Percentiles rank a stretch among this genome's conserved stretches.
Conservation (phyloP, 1,139 yeast species). For the Pneumocystis jirovecii region DNA sequence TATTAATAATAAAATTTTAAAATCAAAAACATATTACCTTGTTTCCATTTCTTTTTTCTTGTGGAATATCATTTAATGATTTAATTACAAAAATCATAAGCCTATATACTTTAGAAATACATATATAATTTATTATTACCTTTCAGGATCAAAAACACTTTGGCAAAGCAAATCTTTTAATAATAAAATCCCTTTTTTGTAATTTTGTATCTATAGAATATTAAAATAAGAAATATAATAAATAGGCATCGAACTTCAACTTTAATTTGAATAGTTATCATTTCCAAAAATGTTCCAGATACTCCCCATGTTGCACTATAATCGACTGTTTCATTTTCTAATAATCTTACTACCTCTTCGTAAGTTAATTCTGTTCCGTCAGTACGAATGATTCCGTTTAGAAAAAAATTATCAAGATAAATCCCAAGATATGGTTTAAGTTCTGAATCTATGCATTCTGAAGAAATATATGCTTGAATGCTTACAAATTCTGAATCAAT, state of each 20-base stretch:
- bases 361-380: slow-evolving; percentile 47
- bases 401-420: slow-evolving; percentile 49
- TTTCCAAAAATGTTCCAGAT: slow-evolving; percentile 49
- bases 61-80: slow-evolving; percentile 59
- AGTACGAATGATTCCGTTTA: slow-evolving; percentile 55
- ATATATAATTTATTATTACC: slow-evolving; percentile 22
- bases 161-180: slow-evolving; percentile 46
- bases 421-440: slow-evolving; percentile 50
- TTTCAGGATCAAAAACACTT: slow-evolving; percentile 54
- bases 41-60: slow-evolving; percentile 65
- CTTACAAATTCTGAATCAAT: slow-evolving; percentile 68
- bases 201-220: slow-evolving; percentile 28
- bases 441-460: slow-evolving; percentile 41
- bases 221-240: background rate
- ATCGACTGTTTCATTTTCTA: slow-evolving; percentile 57
- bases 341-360: slow-evolving; percentile 56
- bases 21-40: slow-evolving; percentile 48
- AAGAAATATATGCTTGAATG: slow-evolving; percentile 50
- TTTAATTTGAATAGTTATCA: slow-evolving; percentile 42
- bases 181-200: slow-evolving; percentile 63
- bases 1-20: background rate
- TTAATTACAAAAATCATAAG: slow-evolving; percentile 59
- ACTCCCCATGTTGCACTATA: slow-evolving; percentile 37
- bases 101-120: background rate
- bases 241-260: slow-evolving; percentile 31